These are phyloP conservation scores for Globisporangium echinulatum DNA, from an alignment of 352 stramenopile genomes.

Conservation along the genomic window DNA sequence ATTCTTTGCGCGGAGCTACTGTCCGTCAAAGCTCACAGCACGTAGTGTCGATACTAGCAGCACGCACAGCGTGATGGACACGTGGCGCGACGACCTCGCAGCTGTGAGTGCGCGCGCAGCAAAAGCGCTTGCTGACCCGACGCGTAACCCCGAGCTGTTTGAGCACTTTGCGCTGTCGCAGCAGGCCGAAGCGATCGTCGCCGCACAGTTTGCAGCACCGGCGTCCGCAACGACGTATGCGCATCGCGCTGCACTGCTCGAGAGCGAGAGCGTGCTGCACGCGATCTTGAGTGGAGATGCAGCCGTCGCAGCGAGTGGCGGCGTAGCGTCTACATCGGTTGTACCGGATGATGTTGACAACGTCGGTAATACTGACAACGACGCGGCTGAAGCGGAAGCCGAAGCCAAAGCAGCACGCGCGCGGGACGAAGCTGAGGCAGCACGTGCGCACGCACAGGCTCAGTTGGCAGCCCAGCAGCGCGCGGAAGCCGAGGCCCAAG, in stretches of 20 bases:
- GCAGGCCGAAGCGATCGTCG: constrained; percentile 88
- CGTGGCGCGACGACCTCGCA: constrained; percentile 94
- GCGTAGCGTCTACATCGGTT: constrained; percentile 6
- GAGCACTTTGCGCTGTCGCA: constrained; percentile 92
- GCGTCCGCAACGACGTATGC: constrained; percentile 63
- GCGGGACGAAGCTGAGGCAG: too few relatives aligned
- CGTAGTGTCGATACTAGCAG: constrained; percentile 16
- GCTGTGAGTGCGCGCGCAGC: constrained; percentile 86
- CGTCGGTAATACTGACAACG: not conserved
- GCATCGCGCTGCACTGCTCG: constrained; percentile 47
- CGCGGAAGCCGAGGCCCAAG: constrained; percentile 7
- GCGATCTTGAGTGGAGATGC: constrained; percentile 21
- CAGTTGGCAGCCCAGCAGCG: too few relatives aligned
- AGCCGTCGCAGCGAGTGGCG: constrained; percentile 1
- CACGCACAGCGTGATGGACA: constrained; percentile 92
- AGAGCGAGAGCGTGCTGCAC: constrained; percentile 52
- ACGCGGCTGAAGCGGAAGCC: too few relatives aligned
- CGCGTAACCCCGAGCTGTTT: constrained; percentile 92
- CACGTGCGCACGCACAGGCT: too few relatives aligned
- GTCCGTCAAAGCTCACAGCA: constrained; percentile 60
- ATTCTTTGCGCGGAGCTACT: constrained; percentile 98
- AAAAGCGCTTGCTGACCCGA: constrained; percentile 92
- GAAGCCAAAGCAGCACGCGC: too few relatives aligned
- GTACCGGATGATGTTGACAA: not conserved
- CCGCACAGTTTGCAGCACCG: constrained; percentile 43